phyloP scores from a whole-genome alignment of 2,329 filamentous ascomycete species.

The Xylaria sp. region DNA sequence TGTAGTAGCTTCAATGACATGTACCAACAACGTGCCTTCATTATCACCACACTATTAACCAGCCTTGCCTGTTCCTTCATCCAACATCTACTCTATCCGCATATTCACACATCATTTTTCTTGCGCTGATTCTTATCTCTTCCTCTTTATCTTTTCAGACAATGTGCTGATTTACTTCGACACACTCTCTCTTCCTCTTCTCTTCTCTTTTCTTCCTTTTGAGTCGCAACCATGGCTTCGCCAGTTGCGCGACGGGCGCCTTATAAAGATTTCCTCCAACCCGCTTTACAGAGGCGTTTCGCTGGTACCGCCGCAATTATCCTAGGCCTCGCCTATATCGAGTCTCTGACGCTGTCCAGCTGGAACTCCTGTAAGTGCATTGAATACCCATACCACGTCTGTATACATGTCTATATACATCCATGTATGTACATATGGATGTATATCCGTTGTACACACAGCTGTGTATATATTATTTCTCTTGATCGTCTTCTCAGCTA shows the following conservation, averaged over 20 bases:
- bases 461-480: too few species aligned
- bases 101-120: background rate
- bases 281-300: conserved; percentile 87
- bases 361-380: conserved; percentile 73
- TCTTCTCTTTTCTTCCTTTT: conserved; percentile 11
- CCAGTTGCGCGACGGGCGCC: conserved; percentile 66
- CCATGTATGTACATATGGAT: too few species aligned
- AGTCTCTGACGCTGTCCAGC: conserved; percentile 75
- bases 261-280: conserved; percentile 92
- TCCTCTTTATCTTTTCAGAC: conserved; percentile 2
- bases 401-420: too few species aligned
- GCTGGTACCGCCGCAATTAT: conserved; percentile 78
- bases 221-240: conserved; percentile 61
- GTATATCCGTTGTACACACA: background rate
- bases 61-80: background rate
- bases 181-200: background rate
- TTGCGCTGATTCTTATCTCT: background rate
- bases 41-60: background rate
- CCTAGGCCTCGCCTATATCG: conserved; percentile 76
- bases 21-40: conserved; percentile 1
- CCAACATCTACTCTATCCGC: background rate
- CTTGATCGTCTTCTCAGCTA: conserved; percentile 9
- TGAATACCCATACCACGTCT: background rate
- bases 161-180: conserved; percentile 35
- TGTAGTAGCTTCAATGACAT: background rate